These are phyloP conservation scores for Pseudevernia furfuracea DNA, from an alignment of 495 filamentous ascomycete species.

Conservation along the genomic window DNA sequence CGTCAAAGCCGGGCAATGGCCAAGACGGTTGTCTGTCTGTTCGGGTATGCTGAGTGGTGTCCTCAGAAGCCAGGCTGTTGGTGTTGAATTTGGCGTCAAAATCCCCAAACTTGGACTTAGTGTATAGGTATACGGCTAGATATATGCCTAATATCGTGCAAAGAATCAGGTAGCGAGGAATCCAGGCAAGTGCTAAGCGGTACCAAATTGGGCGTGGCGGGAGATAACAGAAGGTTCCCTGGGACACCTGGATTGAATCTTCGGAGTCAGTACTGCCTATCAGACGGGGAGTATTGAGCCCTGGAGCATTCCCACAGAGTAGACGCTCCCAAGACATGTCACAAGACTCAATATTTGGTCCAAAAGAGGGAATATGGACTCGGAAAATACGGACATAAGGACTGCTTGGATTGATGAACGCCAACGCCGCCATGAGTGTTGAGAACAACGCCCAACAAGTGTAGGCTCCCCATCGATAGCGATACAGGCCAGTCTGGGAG, in stretches of 20 bases:
- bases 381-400: too few relatives aligned
- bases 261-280: too few relatives aligned
- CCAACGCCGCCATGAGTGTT: slow-evolving; percentile 49
- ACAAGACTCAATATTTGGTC: too few relatives aligned
- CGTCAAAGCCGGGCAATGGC: not conserved
- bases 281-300: too few relatives aligned
- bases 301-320: too few relatives aligned
- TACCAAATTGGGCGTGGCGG: slow-evolving; percentile 58
- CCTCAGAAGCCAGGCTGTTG: not conserved
- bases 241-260: too few relatives aligned
- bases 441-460: slow-evolving; percentile 49
- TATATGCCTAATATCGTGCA: slow-evolving; percentile 54
- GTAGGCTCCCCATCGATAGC: slow-evolving; percentile 52
- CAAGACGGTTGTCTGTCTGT: not conserved
- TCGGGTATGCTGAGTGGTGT: not conserved
- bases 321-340: too few relatives aligned
- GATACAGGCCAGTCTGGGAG: slow-evolving; percentile 56
- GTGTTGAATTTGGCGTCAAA: slow-evolving; percentile 25
- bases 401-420: slow-evolving; percentile 48
- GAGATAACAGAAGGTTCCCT: slow-evolving; percentile 60
- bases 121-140: slow-evolving; percentile 59
- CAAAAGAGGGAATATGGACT: too few relatives aligned
- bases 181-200: slow-evolving; percentile 58
- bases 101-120: slow-evolving; percentile 39
- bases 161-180: slow-evolving; percentile 63